Evolutionary conservation across 2,329 filamentous ascomycete genomes (phyloP).

Genomic region (Sporothrix dimorphospora): DNA sequence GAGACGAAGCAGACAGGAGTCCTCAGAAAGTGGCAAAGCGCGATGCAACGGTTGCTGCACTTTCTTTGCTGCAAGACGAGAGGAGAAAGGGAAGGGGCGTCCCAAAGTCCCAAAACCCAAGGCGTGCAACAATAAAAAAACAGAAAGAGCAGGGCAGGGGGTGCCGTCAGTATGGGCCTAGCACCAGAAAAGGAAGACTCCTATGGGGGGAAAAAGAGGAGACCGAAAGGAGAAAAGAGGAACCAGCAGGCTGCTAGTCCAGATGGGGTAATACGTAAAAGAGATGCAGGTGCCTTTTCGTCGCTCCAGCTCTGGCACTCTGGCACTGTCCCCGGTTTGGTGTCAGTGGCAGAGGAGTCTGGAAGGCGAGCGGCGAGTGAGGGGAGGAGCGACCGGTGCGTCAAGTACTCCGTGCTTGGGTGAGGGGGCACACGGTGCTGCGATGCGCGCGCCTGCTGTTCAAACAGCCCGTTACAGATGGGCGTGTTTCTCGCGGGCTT

Average conservation of each 20-base stretch:
- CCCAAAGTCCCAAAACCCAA: neutral
- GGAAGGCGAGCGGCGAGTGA: too few relatives aligned
- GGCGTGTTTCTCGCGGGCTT: neutral
- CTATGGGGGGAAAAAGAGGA: neutral
- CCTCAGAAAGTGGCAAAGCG: neutral
- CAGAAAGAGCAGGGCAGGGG: neutral
- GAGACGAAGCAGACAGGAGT: too few relatives aligned
- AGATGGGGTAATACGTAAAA: constrained; percentile 23
- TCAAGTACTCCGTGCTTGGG: constrained; percentile 19
- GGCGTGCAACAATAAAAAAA: neutral
- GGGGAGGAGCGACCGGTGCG: neutral
- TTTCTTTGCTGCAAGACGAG: neutral
- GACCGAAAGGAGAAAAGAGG: constrained; percentile 5
- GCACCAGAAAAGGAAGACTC: neutral
- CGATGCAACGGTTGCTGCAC: neutral
- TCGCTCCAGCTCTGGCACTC: neutral
- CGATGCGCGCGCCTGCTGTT: neutral
- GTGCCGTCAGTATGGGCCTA: neutral
- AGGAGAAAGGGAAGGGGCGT: constrained; percentile 4
- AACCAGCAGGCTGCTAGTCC: constrained; percentile 12
- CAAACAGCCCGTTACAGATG: neutral
- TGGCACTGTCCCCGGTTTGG: neutral
- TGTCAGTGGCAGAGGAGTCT: neutral
- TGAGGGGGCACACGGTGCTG: constrained; percentile 18
- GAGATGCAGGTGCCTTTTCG: neutral